phyloP scores from a whole-genome alignment of 2,329 filamentous ascomycete genomes.

The Colletotrichum higginsianum region DNA sequence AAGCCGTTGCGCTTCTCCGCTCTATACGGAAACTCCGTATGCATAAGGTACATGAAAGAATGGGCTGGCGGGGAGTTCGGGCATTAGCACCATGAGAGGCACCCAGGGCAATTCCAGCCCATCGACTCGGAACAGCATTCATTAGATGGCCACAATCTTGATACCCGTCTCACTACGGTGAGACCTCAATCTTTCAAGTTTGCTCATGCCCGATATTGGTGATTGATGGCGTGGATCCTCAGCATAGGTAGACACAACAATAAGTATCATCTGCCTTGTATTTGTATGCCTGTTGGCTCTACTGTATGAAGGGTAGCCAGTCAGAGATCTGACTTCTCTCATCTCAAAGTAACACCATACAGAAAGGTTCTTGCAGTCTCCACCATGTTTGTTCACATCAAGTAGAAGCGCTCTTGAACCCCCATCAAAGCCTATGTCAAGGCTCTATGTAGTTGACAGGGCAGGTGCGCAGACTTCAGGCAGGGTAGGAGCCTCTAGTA shows the following conservation, averaged over 20 bases:
- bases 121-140: neutral
- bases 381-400: neutral
- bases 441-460: neutral
- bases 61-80: neutral
- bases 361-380: neutral
- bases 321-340: neutral
- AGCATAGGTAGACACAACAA: neutral
- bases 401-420: neutral
- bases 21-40: neutral
- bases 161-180: conserved; percentile 38
- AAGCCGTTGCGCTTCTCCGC: neutral
- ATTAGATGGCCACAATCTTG: conserved; percentile 26
- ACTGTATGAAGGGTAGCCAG: neutral
- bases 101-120: neutral
- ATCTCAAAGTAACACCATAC: neutral
- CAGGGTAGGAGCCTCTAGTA: neutral
- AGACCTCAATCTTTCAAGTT: conserved; percentile 9
- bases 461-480: neutral
- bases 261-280: neutral
- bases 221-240: neutral
- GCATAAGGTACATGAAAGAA: neutral
- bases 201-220: neutral
- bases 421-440: neutral
- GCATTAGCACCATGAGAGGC: neutral
- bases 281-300: neutral